phyloP scores from a whole-genome alignment of 1,284 basidiomycete species.

The Cutaneotrichosporon sp. region DNA sequence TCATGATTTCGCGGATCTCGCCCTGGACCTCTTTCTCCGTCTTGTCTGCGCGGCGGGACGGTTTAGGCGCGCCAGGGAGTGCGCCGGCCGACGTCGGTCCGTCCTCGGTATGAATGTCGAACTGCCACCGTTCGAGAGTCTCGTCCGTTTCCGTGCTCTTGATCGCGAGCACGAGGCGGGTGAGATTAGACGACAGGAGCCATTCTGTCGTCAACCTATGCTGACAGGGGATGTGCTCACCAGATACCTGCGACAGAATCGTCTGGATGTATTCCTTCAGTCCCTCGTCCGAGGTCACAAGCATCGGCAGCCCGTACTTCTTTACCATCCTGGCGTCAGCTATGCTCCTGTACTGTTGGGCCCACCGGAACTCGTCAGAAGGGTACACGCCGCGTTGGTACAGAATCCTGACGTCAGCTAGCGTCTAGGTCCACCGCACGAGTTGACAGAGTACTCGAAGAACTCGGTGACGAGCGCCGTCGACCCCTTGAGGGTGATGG shows the following conservation, averaged over 20 bases:
- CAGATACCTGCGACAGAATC: conserved; percentile 83
- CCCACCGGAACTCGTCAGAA: conserved; percentile 76
- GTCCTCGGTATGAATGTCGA: conserved; percentile 77
- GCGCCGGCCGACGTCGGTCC: conserved; percentile 10
- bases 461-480: conserved; percentile 96
- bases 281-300: conserved; percentile 87
- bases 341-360: background rate
- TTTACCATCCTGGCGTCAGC: conserved; percentile 74
- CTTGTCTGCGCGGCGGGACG: conserved; percentile 33
- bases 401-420: conserved; percentile 62
- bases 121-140: conserved; percentile 95
- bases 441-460: conserved; percentile 96
- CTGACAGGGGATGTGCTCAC: conserved; percentile 56
- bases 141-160: conserved; percentile 88
- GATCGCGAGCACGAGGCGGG: conserved; percentile 89
- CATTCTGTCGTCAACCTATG: conserved; percentile 57
- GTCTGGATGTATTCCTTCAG: conserved; percentile 88
- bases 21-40: conserved; percentile 89
- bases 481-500: conserved; percentile 90
- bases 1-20: conserved; percentile 95
- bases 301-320: conserved; percentile 94
- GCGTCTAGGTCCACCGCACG: no score
- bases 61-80: conserved; percentile 13
- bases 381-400: conserved; percentile 98
- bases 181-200: conserved; percentile 84